phyloP scores from a whole-genome alignment of 2,329 filamentous ascomycete species.

The Paecilomyces variotii region DNA sequence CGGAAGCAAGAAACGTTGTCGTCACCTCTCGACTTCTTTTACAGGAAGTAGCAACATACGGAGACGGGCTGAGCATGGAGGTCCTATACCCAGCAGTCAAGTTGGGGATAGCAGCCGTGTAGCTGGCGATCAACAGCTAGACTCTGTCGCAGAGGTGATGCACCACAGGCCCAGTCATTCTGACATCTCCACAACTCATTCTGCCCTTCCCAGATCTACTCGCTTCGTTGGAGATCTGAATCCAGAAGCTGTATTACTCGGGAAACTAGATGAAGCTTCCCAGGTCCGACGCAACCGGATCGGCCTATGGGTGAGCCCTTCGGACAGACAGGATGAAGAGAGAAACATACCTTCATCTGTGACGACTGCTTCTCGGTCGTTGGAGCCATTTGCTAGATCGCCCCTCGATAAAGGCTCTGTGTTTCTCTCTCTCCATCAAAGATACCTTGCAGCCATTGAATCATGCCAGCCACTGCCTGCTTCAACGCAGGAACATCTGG shows the following conservation, averaged over 20 bases:
- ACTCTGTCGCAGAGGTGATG: background rate
- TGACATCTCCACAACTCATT: conserved; percentile 3
- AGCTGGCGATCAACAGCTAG: background rate
- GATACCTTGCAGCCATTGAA: conserved; percentile 16
- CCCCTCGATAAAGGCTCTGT: conserved; percentile 5
- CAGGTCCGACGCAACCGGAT: conserved; percentile 20
- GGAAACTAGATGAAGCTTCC: conserved; percentile 17
- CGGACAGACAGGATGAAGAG: conserved; percentile 7
- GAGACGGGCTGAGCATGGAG: background rate
- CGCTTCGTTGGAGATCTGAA: conserved; percentile 35
- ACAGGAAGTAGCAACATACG: background rate
- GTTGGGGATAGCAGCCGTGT: background rate
- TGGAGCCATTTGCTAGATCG: conserved; percentile 1
- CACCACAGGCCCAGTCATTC: background rate
- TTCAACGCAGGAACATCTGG: conserved; percentile 22
- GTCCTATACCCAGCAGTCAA: background rate
- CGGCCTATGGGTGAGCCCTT: conserved; percentile 25
- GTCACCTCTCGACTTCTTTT: conserved; percentile 14
- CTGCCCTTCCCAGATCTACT: conserved; percentile 12
- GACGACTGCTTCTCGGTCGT: background rate
- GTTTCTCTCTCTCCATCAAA: conserved; percentile 14
- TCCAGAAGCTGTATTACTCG: conserved; percentile 32
- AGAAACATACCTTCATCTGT: background rate
- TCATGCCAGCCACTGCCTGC: conserved; percentile 23
- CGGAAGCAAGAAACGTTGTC: conserved; percentile 23